These are phyloP conservation scores for Termitomyces bulborhizus DNA, from an alignment of 768 basidiomycete genomes.

Conservation along the genomic window DNA sequence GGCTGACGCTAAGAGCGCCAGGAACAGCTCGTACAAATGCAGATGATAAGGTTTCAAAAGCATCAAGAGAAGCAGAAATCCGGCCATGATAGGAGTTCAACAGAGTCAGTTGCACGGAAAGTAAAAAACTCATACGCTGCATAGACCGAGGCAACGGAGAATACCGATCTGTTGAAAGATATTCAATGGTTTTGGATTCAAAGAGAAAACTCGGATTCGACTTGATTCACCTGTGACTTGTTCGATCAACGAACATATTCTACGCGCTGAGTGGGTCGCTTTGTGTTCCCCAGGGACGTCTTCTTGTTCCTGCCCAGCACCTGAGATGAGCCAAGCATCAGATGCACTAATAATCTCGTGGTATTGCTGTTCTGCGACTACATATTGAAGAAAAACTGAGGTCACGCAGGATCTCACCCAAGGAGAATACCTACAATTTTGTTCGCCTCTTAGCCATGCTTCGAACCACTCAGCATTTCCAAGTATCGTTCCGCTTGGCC, in stretches of 20 bases:
- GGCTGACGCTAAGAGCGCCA: constrained; percentile 69
- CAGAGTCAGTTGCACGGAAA: constrained; percentile 79
- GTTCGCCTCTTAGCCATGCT: constrained; percentile 86
- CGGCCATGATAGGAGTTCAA: constrained; percentile 72
- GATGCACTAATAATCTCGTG: constrained; percentile 71
- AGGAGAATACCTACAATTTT: constrained; percentile 64
- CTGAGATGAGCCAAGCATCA: constrained; percentile 83
- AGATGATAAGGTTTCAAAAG: constrained; percentile 89
- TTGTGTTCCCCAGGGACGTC: constrained; percentile 40
- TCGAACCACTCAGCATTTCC: constrained; percentile 87
- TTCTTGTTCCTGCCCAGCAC: constrained; percentile 46
- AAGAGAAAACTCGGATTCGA: not conserved
- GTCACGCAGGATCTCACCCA: not conserved
- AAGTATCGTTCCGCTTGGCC: constrained; percentile 77
- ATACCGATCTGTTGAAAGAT: constrained; percentile 69
- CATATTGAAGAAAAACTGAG: not conserved
- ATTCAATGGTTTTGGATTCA: not conserved
- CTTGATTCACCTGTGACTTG: constrained; percentile 74
- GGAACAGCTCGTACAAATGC: constrained; percentile 88
- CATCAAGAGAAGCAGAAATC: constrained; percentile 81
- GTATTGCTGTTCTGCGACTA: constrained; percentile 88
- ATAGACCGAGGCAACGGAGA: constrained; percentile 72
- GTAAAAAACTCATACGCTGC: constrained; percentile 81
- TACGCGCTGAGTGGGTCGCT: constrained; percentile 79
- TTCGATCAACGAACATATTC: constrained; percentile 80